Conservation (phyloP, 2,329 filamentous ascomycete species). For the Trichoderma arundinaceum region DNA sequence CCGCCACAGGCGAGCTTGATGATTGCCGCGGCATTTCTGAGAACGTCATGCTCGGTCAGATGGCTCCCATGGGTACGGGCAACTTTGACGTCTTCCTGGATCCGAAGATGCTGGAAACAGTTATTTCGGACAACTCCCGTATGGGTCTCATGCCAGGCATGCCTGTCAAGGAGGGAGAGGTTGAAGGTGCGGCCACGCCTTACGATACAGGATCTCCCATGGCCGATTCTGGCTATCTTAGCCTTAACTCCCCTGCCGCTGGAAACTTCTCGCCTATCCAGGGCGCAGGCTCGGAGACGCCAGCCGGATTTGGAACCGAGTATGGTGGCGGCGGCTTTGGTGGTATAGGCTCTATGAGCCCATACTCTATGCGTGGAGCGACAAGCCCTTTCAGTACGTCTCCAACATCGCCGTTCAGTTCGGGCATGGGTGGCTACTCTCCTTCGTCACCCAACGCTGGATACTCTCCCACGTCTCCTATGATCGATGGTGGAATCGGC, state of each 20-base stretch:
- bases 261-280: constrained; percentile 80
- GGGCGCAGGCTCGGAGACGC: constrained; percentile 72
- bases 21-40: constrained; percentile 98
- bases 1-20: constrained; percentile 91
- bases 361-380: constrained; percentile 64
- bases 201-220: constrained; percentile 89
- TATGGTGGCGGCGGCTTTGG: constrained; percentile 61
- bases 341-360: constrained; percentile 61
- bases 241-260: constrained; percentile 65
- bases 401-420: constrained; percentile 66
- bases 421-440: constrained; percentile 68
- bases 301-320: constrained; percentile 68
- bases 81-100: constrained; percentile 95
- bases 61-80: constrained; percentile 95
- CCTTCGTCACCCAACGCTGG: constrained; percentile 75
- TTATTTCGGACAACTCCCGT: constrained; percentile 89
- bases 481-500: constrained; percentile 59
- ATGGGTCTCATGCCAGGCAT: constrained; percentile 82
- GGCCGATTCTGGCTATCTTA: constrained; percentile 70
- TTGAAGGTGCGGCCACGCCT: constrained; percentile 87
- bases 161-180: constrained; percentile 73
- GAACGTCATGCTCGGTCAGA: constrained; percentile 97
- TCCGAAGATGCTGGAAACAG: constrained; percentile 92
- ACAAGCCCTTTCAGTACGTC: constrained; percentile 80
- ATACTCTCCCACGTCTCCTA: constrained; percentile 79